Base-by-base conservation (phyloP, 2,329 filamentous ascomycete species). In the Ilyonectria sp. region DNA sequence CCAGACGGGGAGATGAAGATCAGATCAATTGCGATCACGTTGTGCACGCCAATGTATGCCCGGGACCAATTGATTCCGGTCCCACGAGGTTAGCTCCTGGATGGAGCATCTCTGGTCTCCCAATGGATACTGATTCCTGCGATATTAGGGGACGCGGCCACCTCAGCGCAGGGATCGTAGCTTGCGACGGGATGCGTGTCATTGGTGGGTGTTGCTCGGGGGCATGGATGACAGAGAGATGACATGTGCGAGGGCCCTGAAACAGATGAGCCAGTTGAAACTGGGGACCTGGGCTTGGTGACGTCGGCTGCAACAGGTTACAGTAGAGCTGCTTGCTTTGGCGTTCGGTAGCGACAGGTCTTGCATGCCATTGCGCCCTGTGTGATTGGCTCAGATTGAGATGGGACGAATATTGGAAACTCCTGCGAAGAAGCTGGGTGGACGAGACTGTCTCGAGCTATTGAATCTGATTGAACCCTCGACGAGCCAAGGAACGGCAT, bases 241-340 rank as follows among this genome's bases (percentile, higher is more conserved):
- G 61, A 65, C 63, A 60, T 63, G 60, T 54, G 33, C 29, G 65
- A 64, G 50, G 65, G 49, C 35, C 35, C 52, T 63, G 65, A 67
- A 60, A 67, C 65, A 60, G 15, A 44, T 58, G 23, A 29, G 37
- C 61, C 62, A 65, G 62, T 63, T 55, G 61, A 60, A 58, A 68
- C 53, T 31, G 26, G 44, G 37, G 49, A 26, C 33, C 35, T 58
- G 55, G n/a, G 37, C 31, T 43, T 55, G 37, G 31, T 35, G 57
- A 54, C 35, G 35, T 44, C 35, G 46, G 47, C 29, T 50, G 55
- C 26, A 23, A 40, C 21, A 43, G 40, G 23, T 26, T 26, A 26
- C 26, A 37, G 23, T 8, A 40, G 49, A 49, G 23, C 15, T 5
- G 50, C 19, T n/a, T 55, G 21, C 21, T 54, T 26, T 40, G 52